These are phyloP conservation scores for Eucalyptus brandiana DNA, from an alignment of 345 rosid species.

Conservation along the genomic window DNA sequence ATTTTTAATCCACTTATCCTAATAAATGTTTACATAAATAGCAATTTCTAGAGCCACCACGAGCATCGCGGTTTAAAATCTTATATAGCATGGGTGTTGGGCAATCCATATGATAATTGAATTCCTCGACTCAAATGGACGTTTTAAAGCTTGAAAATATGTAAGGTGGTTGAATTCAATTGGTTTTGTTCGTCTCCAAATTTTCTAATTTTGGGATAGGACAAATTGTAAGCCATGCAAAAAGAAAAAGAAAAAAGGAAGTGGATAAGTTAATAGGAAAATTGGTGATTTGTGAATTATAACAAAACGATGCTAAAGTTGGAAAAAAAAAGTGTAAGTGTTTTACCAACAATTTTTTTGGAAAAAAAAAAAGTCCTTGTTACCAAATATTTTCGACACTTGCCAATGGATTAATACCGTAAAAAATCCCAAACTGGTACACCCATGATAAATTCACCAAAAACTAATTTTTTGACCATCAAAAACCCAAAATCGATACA, in stretches of 20 bases:
- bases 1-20: too few species aligned
- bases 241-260: too few species aligned
- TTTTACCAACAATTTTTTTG: too few species aligned
- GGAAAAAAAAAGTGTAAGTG: background rate
- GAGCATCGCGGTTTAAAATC: too few species aligned
- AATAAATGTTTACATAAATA: too few species aligned
- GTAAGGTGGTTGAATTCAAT: background rate
- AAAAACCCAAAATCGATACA: accelerated
- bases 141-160: background rate
- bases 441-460: accelerated
- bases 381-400: too few species aligned
- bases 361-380: too few species aligned
- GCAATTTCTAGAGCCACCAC: background rate
- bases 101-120: background rate
- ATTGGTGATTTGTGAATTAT: background rate
- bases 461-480: too few species aligned
- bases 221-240: background rate
- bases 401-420: background rate
- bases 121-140: background rate
- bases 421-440: accelerated
- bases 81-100: background rate
- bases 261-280: background rate
- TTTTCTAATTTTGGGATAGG: background rate
- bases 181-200: background rate
- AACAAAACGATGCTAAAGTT: background rate